Conservation (phyloP, 352 stramenopile genomes). For the Phytophthora pinifolia region DNA sequence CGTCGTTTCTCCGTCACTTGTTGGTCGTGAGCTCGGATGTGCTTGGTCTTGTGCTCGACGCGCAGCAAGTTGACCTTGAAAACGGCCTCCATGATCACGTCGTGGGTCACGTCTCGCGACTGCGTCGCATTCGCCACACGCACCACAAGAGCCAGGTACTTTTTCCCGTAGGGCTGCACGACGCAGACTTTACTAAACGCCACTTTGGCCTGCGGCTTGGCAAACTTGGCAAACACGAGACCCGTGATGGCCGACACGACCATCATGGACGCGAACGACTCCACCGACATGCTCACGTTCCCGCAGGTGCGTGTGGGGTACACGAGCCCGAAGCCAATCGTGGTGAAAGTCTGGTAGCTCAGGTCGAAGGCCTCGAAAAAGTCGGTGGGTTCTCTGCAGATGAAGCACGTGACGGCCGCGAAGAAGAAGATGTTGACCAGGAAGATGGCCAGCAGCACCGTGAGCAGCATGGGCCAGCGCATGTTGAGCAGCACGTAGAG, state of each 20-base stretch:
- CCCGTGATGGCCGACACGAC: constrained; percentile 75
- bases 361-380: constrained; percentile 72
- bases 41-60: constrained; percentile 56
- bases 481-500: constrained; percentile 84
- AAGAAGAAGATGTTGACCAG: constrained; percentile 69
- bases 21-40: constrained; percentile 37
- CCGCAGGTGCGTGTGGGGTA: constrained; percentile 66
- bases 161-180: constrained; percentile 72
- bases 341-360: constrained; percentile 87
- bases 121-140: constrained; percentile 80
- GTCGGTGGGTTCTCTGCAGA: constrained; percentile 52
- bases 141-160: constrained; percentile 74
- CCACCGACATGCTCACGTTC: constrained; percentile 71
- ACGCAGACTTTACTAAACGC: constrained; percentile 81
- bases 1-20: constrained; percentile 15
- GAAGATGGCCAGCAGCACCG: constrained; percentile 62
- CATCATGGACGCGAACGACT: constrained; percentile 84
- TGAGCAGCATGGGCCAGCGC: constrained; percentile 72
- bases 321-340: constrained; percentile 80
- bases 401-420: constrained; percentile 39
- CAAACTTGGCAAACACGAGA: constrained; percentile 86
- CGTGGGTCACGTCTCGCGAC: constrained; percentile 75
- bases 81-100: constrained; percentile 83
- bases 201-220: constrained; percentile 74
- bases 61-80: constrained; percentile 83